phyloP scores from a whole-genome alignment of 78 protist genomes.

The Corallochytrium limacisporum region DNA sequence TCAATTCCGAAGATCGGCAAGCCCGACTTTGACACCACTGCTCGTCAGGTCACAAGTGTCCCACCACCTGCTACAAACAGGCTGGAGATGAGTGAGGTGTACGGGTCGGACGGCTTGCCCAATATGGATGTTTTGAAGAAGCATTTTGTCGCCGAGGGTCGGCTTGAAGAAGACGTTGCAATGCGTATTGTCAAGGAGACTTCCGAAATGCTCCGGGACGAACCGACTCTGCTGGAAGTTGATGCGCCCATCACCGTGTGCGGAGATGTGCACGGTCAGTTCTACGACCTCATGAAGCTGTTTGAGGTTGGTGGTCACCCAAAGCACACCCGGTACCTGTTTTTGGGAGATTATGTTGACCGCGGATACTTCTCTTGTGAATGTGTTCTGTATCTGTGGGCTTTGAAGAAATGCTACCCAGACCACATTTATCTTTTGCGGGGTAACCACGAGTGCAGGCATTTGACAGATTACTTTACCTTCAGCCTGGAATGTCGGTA shows the following conservation, averaged over 20 bases:
- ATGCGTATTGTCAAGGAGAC: conserved; percentile 1
- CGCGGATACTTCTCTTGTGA: conserved; percentile 71
- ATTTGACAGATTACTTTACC: conserved; percentile 85
- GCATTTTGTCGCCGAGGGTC: background rate
- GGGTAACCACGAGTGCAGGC: conserved; percentile 97
- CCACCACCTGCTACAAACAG: no score
- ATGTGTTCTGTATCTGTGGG: conserved; percentile 59
- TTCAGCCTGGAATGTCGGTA: conserved; percentile 80
- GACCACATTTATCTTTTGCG: conserved; percentile 66
- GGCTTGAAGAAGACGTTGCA: background rate
- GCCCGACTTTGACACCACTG: no score
- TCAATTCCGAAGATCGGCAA: no score
- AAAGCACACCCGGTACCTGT: conserved; percentile 54
- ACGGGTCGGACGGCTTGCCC: no score
- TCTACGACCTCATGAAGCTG: conserved; percentile 85
- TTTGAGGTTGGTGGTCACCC: conserved; percentile 84
- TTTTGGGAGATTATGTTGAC: conserved; percentile 93
- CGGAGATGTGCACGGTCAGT: conserved; percentile 84
- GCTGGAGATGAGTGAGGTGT: no score
- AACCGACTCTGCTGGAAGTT: conserved; percentile 46
- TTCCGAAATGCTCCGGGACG: background rate
- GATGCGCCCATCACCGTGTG: conserved; percentile 82
- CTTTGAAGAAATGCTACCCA: conserved; percentile 72
- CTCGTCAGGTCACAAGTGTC: no score
- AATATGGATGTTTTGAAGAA: no score